Conservation (phyloP, 257 asterid genomes). For the Paraleonurus japonicus region DNA sequence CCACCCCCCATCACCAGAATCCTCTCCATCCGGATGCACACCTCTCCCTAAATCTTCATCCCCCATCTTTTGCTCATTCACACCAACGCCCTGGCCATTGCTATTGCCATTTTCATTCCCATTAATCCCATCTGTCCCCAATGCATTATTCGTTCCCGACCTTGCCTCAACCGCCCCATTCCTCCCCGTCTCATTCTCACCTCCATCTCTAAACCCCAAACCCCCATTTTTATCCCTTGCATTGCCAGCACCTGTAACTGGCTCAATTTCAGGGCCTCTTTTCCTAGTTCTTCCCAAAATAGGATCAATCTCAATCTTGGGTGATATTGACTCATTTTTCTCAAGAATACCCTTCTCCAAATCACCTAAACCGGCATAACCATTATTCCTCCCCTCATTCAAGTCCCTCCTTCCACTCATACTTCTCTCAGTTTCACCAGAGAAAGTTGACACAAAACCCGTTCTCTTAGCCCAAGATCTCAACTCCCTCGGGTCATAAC, state of each 20-base stretch:
- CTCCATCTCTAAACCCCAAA: conserved; percentile 35
- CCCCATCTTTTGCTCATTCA: conserved; percentile 43
- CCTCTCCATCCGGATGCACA: conserved; percentile 47
- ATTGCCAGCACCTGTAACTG: conserved; percentile 36
- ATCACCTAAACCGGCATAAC: conserved; percentile 27
- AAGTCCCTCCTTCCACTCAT: conserved; percentile 45
- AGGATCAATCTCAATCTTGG: conserved; percentile 85
- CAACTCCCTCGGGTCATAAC: conserved; percentile 80
- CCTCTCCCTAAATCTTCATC: conserved; percentile 43
- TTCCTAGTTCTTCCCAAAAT: conserved; percentile 76
- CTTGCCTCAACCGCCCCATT: conserved; percentile 37
- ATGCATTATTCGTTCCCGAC: conserved; percentile 32
- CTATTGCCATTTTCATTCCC: conserved; percentile 37
- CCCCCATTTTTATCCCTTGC: conserved; percentile 38
- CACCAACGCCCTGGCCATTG: conserved; percentile 35
- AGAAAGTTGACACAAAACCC: conserved; percentile 83
- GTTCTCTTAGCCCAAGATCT: conserved; percentile 98
- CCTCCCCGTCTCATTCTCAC: conserved; percentile 34
- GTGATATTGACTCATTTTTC: conserved; percentile 64
- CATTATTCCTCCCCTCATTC: conserved; percentile 30
- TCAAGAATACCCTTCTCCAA: conserved; percentile 60
- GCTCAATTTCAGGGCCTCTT: conserved; percentile 63
- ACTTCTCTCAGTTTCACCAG: conserved; percentile 68
- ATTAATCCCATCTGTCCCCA: conserved; percentile 35
- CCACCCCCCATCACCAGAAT: conserved; percentile 59